Evolutionary conservation across 2,329 filamentous ascomycete genomes (phyloP), one percentile per base, ranked within the genome.

Genomic region (Fusarium pseudoanthophilum): DNA sequence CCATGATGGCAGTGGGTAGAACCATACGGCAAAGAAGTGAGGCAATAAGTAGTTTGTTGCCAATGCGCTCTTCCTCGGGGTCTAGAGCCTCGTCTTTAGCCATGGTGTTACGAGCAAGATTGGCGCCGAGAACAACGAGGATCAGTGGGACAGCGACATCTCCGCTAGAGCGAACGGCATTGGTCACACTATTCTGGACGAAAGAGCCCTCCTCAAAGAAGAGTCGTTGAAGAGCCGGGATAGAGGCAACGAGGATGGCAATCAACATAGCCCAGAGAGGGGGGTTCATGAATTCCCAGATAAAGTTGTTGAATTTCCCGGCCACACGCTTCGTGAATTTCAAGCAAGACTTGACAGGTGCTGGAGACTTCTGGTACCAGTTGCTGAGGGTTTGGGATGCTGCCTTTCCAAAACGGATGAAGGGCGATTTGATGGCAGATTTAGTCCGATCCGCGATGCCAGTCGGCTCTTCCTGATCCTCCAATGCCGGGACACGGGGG

Each of bases 251-350:
- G 57, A 97, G 84, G 51, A 98, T 92, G n/a, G 96, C 94, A 43
- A 91, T 86, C 39, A 98, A 85, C 96, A 99, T 98, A 36, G 96
- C 95, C 95, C 95, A 98, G 32, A 99, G 90, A 2, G 96, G 96
- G 46, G 96, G 95, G 83, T 98, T 98, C 95, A 99, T 98, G 82
- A 98, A 97, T 53, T 93, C 92, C 93, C 93, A 96, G 18, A 95
- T 80, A 59, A 95, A 95, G 55, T 83, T 83, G 75, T 89, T 83
- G 75, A 93, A 71, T 81, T 88, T 81, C 75, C 76, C 81, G 49
- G 81, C 83, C 24, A 84, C 75, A 16, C 65, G 73, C 55, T 80
- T 77, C 13, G 83, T 20, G 46, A 76, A 77, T 5, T 76, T 67
- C 20, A 86, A 72, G 0, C 71, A 51, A 10, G 73, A 68, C 74